Evolutionary conservation across 805 yeast species (phyloP), one percentile per base, ranked within the genome.

Genomic region (Candida wancherniae): DNA sequence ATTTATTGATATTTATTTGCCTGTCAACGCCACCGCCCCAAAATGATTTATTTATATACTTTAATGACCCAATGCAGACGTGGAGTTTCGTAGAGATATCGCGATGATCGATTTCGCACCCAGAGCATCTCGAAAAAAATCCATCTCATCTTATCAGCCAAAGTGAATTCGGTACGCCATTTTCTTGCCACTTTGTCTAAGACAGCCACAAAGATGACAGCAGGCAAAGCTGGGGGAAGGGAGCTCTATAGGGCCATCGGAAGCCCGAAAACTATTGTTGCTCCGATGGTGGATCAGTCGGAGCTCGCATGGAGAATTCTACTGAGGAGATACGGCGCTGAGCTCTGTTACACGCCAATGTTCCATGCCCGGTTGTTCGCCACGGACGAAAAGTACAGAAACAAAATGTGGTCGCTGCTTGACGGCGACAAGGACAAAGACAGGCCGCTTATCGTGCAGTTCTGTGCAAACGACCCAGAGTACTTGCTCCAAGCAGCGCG

Each of bases 251-350:
- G 83, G 25, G 58, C 72, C 9, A 63, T 90, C 10, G 92, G 92
- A 0, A 48, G 60, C 14, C 98, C 98, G 3, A 73, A 67, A 29
- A 84, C 82, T 42, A 80, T 92, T 15, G 92, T 92, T 13, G 98
- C 97, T 3, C 99, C 99, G 2, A 90, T 92, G 97, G 99, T 92
- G 12, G 99, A 92, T 56, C 97, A 87, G 45, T 79, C 90, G 3
- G 99, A 92, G 51, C 68, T 92, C 12, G 97, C 95, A 2, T 92
- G 97, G 97, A 69, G 99, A 42, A 71, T 84, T 11, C 63, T 92
- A 10, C 83, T 94, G 3, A 70, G 97, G 34, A 67, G 71, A 37
- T 81, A 88, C 48, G 99, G 99, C 3, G 97, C 98, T 0, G 85
- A 87, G 2, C 63, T 92, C 19, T 85, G 96, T 50, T 92, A 90